Percentiles rank a stretch among this genome's conserved stretches.
Conservation (phyloP, 2,329 filamentous ascomycete species). For the Raffaelea ambrosiae region DNA sequence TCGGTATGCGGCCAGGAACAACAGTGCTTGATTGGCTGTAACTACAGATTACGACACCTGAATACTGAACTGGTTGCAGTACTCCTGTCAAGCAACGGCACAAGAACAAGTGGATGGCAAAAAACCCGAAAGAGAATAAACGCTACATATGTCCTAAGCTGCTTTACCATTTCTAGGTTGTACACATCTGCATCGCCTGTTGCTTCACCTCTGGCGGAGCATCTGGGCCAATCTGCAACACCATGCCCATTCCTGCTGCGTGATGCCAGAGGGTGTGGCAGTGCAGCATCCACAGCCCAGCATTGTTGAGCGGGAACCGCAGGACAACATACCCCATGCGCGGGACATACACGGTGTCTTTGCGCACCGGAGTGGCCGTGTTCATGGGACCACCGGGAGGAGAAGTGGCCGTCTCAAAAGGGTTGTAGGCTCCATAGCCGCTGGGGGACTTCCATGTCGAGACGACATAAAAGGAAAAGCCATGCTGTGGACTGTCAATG, state of each 20-base stretch:
- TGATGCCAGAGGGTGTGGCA: constrained; percentile 11
- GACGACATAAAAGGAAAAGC: constrained; percentile 9
- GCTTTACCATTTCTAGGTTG: neutral
- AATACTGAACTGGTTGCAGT: no score
- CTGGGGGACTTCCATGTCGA: constrained; percentile 4
- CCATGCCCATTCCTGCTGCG: constrained; percentile 10
- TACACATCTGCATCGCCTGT: neutral
- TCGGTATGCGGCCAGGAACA: no score
- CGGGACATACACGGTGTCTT: constrained; percentile 16
- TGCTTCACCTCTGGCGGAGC: neutral
- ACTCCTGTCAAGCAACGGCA: no score
- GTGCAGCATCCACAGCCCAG: constrained; percentile 12
- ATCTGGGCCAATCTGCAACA: constrained; percentile 4
- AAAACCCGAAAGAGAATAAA: no score
- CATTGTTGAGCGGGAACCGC: constrained; percentile 9
- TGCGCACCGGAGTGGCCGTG: constrained; percentile 4
- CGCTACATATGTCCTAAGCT: no score
- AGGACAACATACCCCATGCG: constrained; percentile 8
- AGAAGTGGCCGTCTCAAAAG: constrained; percentile 3
- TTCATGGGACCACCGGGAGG: constrained; percentile 6
- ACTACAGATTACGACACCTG: no score
- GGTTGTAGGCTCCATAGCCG: constrained; percentile 12
- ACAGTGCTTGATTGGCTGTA: no score
- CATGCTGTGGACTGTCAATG: no score
- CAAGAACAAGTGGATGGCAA: no score